These are phyloP conservation scores for Trametes villosa DNA, from an alignment of 768 basidiomycete genomes.

Conservation along the genomic window DNA sequence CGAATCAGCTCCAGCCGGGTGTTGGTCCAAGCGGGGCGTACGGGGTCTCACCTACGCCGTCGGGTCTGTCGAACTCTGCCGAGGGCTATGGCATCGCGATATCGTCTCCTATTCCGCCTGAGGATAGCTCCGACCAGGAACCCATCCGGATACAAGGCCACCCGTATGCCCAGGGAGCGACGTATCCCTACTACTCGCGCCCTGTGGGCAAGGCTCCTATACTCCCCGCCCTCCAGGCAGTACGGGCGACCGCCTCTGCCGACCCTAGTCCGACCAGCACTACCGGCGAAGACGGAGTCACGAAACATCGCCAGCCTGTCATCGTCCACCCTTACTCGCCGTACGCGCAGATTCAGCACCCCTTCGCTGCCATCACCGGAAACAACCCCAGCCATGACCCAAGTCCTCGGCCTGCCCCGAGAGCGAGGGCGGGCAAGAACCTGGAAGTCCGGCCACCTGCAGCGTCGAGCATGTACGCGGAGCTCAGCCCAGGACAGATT, in stretches of 20 bases:
- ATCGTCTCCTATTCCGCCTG: slow-evolving; percentile 40
- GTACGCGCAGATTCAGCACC: slow-evolving; percentile 28
- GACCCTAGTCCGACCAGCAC: slow-evolving; percentile 13
- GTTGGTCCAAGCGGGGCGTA: slow-evolving; percentile 14
- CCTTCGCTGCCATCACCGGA: slow-evolving; percentile 23
- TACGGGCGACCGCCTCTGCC: background rate
- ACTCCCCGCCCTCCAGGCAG: background rate
- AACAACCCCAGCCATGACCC: background rate
- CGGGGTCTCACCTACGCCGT: slow-evolving; percentile 38
- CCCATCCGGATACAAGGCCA: slow-evolving; percentile 35
- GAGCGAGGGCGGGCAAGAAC: background rate
- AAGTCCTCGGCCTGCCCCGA: background rate
- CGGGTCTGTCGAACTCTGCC: slow-evolving; percentile 25
- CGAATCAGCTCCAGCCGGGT: background rate
- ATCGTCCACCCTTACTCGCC: slow-evolving; percentile 32
- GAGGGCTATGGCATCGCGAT: slow-evolving; percentile 50
- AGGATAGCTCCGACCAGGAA: slow-evolving; percentile 23
- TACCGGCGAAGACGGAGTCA: slow-evolving; percentile 17
- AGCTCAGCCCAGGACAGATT: slow-evolving; percentile 34
- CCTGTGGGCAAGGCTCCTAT: slow-evolving; percentile 6
- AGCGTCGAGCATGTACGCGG: slow-evolving; percentile 31
- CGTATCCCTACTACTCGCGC: slow-evolving; percentile 23
- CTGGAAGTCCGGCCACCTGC: slow-evolving; percentile 10
- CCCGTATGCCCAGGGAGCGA: slow-evolving; percentile 40
- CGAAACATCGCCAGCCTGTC: slow-evolving; percentile 30